Conservation (phyloP, 345 rosid species). For the Moringa oleifera region DNA sequence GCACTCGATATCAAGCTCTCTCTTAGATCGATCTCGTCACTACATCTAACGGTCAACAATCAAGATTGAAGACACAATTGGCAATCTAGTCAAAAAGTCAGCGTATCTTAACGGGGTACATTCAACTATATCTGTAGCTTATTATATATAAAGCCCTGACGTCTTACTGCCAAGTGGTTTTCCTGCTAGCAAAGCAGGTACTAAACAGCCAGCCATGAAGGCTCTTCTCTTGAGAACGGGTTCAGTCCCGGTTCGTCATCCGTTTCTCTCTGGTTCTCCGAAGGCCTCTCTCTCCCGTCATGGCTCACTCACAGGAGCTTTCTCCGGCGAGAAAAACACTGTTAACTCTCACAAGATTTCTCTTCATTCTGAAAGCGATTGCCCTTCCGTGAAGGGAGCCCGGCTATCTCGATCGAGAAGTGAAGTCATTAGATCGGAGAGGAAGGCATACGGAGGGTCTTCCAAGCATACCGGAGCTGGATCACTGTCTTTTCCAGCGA, state of each 20-base stretch:
- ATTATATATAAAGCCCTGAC: too few species aligned
- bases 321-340: slow-evolving; percentile 39
- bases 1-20: not conserved
- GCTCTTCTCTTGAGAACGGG: slow-evolving; percentile 48
- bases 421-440: slow-evolving; percentile 36
- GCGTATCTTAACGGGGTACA: slow-evolving; percentile 39
- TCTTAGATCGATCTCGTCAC: not conserved
- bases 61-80: slow-evolving; percentile 34
- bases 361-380: slow-evolving; percentile 33
- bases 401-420: slow-evolving; percentile 49
- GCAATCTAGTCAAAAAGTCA: slow-evolving; percentile 25
- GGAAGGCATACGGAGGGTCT: not conserved
- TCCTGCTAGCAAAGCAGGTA: too few species aligned
- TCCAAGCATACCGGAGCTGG: slow-evolving; percentile 11
- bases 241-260: slow-evolving; percentile 36
- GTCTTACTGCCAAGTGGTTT: too few species aligned
- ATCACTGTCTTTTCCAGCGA: slow-evolving; percentile 31
- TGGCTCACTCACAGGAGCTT: slow-evolving; percentile 32
- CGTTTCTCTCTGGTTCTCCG: slow-evolving; percentile 26
- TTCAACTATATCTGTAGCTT: too few species aligned
- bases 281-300: slow-evolving; percentile 32
- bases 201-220: slow-evolving; percentile 39
- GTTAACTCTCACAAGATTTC: slow-evolving; percentile 33
- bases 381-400: slow-evolving; percentile 22
- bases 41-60: slow-evolving; percentile 3